Percentiles rank a stretch among this genome's conserved stretches.
Conservation (phyloP, 805 yeast species). For the Metschnikowia noctiluminum region DNA sequence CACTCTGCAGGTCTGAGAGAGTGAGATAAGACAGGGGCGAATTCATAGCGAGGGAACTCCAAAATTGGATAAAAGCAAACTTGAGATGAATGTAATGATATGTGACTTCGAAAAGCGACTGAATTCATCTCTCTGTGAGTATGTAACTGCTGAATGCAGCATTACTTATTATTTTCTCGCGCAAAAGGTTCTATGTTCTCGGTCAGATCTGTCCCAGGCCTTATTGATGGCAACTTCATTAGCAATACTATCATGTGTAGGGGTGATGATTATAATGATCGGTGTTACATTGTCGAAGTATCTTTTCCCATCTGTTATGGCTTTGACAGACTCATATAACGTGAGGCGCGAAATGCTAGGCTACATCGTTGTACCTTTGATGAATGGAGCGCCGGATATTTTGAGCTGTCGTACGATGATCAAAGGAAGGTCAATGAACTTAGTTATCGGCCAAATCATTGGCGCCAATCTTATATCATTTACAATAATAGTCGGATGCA, state of each 20-base stretch:
- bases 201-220: slow-evolving; percentile 14
- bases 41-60: background rate
- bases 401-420: slow-evolving; percentile 33
- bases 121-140: slow-evolving; percentile 15
- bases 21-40: background rate
- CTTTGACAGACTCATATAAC: slow-evolving; percentile 21
- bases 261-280: slow-evolving; percentile 21
- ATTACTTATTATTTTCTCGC: slow-evolving; percentile 26
- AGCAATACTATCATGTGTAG: background rate
- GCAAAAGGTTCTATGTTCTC: slow-evolving; percentile 27
- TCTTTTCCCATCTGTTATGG: slow-evolving; percentile 29
- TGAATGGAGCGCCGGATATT: slow-evolving; percentile 38
- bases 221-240: background rate
- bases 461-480: slow-evolving; percentile 35
- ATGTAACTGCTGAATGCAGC: slow-evolving; percentile 22
- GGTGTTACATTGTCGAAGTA: slow-evolving; percentile 36
- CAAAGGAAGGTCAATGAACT: slow-evolving; percentile 25
- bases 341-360: slow-evolving; percentile 31
- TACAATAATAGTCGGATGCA: slow-evolving; percentile 34
- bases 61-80: background rate
- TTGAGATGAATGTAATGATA: slow-evolving; percentile 6
- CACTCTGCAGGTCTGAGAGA: slow-evolving; percentile 5
- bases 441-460: slow-evolving; percentile 37
- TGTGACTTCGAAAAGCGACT: slow-evolving; percentile 4
- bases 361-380: slow-evolving; percentile 33